Percentiles rank a stretch among this genome's conserved stretches.
These are phyloP conservation scores for Gossypium raimondii DNA, from an alignment of 345 rosid genomes.

Conservation along the genomic window DNA sequence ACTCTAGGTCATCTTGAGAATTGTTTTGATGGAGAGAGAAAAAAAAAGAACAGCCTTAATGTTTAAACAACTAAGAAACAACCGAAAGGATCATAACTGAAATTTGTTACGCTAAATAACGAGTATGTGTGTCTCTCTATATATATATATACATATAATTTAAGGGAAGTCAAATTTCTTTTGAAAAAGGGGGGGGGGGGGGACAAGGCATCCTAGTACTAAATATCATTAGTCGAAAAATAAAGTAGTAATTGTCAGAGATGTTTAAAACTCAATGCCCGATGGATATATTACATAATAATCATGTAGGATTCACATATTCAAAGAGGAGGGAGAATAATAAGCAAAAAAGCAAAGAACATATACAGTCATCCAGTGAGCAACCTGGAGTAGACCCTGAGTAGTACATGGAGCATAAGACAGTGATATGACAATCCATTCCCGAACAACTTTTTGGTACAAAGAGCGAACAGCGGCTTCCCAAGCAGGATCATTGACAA, in stretches of 20 bases:
- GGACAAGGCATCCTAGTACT: not conserved
- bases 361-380: not conserved
- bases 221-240: not conserved
- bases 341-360: not conserved
- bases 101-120: not conserved
- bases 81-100: not conserved
- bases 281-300: not conserved
- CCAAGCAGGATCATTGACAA: constrained; percentile 89
- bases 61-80: not conserved
- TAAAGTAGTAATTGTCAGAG: not conserved
- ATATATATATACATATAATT: not conserved
- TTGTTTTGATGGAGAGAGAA: not conserved
- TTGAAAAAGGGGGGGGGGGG: not conserved
- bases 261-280: not conserved
- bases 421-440: constrained; percentile 89
- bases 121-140: not conserved
- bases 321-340: not conserved
- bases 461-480: constrained; percentile 74
- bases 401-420: constrained; percentile 99
- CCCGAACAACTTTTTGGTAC: constrained; percentile 77
- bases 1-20: not conserved
- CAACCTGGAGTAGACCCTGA: constrained; percentile 99
- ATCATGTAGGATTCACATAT: constrained; percentile 6
- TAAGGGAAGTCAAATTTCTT: not conserved
- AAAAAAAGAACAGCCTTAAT: not conserved